Percentiles rank a stretch among this genome's conserved stretches.
Evolutionary conservation across 2,329 filamentous ascomycete genomes (phyloP).

Genomic region (Exophiala aquamarina): DNA sequence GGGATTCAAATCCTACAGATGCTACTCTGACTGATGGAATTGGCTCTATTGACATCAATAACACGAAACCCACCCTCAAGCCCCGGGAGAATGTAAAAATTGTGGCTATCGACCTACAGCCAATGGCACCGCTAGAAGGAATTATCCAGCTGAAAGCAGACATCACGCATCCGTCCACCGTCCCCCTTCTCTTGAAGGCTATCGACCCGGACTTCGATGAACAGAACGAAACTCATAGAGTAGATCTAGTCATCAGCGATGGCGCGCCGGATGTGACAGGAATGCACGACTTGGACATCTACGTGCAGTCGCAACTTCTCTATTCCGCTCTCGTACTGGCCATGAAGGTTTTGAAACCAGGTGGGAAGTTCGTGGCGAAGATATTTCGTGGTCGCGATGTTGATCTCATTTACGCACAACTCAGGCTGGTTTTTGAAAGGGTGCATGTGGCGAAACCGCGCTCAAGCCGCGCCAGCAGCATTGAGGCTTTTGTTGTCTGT

Average conservation of each 20-base stretch:
- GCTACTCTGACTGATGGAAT: conserved; percentile 22
- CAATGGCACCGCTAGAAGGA: conserved; percentile 89
- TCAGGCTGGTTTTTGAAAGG: conserved; percentile 83
- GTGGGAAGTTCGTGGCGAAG: conserved; percentile 96
- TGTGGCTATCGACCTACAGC: conserved; percentile 92
- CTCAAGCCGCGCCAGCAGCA: conserved; percentile 90
- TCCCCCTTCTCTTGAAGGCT: conserved; percentile 81
- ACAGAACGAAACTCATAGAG: conserved; percentile 59
- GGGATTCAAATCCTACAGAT: conserved; percentile 47
- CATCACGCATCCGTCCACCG: conserved; percentile 94
- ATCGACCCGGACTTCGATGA: conserved; percentile 66
- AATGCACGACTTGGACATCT: conserved; percentile 95
- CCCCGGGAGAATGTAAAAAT: conserved; percentile 80
- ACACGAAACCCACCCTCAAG: conserved; percentile 35
- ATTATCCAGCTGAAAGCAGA: conserved; percentile 92
- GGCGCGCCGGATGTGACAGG: conserved; percentile 96
- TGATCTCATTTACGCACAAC: conserved; percentile 90
- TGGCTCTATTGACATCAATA: conserved; percentile 29
- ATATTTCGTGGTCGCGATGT: conserved; percentile 95
- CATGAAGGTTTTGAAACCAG: conserved; percentile 85
- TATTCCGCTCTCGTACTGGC: conserved; percentile 93
- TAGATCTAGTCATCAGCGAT: conserved; percentile 92
- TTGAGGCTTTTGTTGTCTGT: conserved; percentile 96
- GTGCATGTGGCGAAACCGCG: conserved; percentile 92
- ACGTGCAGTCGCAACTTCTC: conserved; percentile 92